Percentiles rank a stretch among this genome's conserved stretches.
Conservation (phyloP, 116 monocot species). For the Cymodocea nodosa region DNA sequence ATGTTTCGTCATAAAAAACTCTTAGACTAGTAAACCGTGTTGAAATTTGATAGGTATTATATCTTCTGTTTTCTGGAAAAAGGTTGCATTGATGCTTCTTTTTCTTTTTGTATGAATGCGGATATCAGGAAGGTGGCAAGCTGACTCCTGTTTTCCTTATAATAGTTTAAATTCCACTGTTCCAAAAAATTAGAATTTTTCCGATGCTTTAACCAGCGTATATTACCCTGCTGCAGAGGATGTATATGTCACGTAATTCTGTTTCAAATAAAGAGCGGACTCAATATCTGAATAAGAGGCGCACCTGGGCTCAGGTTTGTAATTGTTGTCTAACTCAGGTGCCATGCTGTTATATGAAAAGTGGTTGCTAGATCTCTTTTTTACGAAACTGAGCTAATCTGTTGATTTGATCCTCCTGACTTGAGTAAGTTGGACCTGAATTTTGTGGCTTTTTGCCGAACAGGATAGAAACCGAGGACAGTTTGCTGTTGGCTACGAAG, state of each 20-base stretch:
- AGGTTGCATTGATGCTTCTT: too few species aligned
- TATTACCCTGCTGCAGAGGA: constrained; percentile 32
- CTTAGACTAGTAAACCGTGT: too few species aligned
- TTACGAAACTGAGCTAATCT: background rate
- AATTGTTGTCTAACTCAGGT: background rate
- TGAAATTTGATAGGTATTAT: too few species aligned
- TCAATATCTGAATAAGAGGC: constrained; percentile 61
- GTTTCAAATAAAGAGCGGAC: constrained; percentile 62
- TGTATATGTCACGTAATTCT: constrained; percentile 47
- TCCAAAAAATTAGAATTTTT: too few species aligned
- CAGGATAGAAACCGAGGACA: constrained; percentile 24
- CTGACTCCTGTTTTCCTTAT: too few species aligned
- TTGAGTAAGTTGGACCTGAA: background rate
- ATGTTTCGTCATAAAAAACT: too few species aligned
- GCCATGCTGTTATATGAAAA: background rate
- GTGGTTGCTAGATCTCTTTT: too few species aligned
- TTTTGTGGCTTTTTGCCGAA: background rate
- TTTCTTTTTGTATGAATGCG: too few species aligned
- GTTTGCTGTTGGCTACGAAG: constrained; percentile 14
- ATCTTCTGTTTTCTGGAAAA: too few species aligned
- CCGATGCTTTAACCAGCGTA: background rate
- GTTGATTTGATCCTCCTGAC: background rate
- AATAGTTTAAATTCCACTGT: too few species aligned
- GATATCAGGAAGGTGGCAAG: too few species aligned
- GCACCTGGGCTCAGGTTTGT: constrained; percentile 41